These are phyloP conservation scores for Ambrosiella xylebori DNA, from an alignment of 2,329 filamentous ascomycete genomes.

Conservation along the genomic window DNA sequence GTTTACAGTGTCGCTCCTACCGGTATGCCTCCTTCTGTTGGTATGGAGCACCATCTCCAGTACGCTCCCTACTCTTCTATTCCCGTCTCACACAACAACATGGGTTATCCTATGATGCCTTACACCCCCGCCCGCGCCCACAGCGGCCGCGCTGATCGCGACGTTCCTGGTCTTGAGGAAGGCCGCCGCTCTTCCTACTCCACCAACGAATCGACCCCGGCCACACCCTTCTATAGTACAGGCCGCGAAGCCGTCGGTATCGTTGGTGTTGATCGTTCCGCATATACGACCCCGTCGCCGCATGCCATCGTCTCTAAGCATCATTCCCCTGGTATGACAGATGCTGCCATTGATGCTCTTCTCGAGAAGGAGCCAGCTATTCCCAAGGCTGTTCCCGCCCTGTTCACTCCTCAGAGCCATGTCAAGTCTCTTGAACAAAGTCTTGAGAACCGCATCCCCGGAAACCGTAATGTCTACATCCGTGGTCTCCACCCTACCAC, in stretches of 20 bases:
- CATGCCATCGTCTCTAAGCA: conserved; percentile 35
- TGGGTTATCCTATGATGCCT: conserved; percentile 27
- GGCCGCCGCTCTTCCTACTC: conserved; percentile 47
- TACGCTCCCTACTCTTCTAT: conserved; percentile 7
- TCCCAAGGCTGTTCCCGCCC: conserved; percentile 75
- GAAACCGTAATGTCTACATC: conserved; percentile 97
- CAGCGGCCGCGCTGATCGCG: conserved; percentile 29
- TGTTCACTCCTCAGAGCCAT: conserved; percentile 69
- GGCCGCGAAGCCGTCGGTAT: conserved; percentile 41
- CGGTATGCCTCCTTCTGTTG: not conserved
- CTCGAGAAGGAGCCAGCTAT: conserved; percentile 64
- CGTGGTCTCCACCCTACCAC: conserved; percentile 90
- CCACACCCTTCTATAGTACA: conserved; percentile 46
- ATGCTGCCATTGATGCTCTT: conserved; percentile 43
- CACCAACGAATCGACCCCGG: conserved; percentile 47
- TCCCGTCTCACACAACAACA: conserved; percentile 20
- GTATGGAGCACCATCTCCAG: not conserved
- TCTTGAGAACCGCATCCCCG: conserved; percentile 75
- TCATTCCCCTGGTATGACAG: conserved; percentile 23
- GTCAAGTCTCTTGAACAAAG: conserved; percentile 86
- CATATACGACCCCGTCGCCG: conserved; percentile 50
- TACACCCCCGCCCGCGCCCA: conserved; percentile 38
- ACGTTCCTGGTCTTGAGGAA: conserved; percentile 43
- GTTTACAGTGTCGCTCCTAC: conserved; percentile 20
- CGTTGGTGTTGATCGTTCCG: conserved; percentile 38